Percentiles rank a stretch among this genome's conserved stretches.
Conservation (phyloP, 768 basidiomycete species). For the Suillus ampliporus region DNA sequence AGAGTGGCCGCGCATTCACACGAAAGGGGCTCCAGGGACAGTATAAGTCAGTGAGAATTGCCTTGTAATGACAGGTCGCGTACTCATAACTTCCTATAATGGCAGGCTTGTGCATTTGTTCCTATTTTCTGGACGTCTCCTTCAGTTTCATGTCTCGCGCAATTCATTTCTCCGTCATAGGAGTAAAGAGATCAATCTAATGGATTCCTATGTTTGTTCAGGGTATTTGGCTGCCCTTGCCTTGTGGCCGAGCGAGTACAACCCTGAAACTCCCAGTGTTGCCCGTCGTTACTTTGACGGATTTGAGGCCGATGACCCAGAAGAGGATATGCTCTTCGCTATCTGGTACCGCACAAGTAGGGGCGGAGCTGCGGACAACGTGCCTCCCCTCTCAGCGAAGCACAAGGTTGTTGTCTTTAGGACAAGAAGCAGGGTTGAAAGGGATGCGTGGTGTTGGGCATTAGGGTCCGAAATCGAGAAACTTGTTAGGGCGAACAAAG, state of each 20-base stretch:
- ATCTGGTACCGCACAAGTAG: slow-evolving; percentile 65
- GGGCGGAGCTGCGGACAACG: slow-evolving; percentile 22
- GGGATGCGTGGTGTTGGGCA: slow-evolving; percentile 96
- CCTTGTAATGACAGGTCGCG: not conserved
- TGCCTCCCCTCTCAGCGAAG: slow-evolving; percentile 62
- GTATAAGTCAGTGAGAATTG: slow-evolving; percentile 65
- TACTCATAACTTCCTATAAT: not conserved
- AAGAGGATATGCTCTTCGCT: slow-evolving; percentile 89
- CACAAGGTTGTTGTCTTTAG: slow-evolving; percentile 69
- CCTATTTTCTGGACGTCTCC: slow-evolving; percentile 75
- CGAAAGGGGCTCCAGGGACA: slow-evolving; percentile 73
- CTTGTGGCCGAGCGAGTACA: slow-evolving; percentile 68
- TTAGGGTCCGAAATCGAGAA: slow-evolving; percentile 90
- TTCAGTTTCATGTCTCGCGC: slow-evolving; percentile 71
- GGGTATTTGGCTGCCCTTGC: slow-evolving; percentile 78
- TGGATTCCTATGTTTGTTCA: slow-evolving; percentile 86
- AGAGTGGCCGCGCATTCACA: slow-evolving; percentile 75
- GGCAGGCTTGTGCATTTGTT: slow-evolving; percentile 72
- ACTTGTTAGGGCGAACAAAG: slow-evolving; percentile 62
- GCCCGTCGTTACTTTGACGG: slow-evolving; percentile 90
- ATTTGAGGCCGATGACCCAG: slow-evolving; percentile 83
- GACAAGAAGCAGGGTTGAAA: slow-evolving; percentile 83
- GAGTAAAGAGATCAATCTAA: slow-evolving; percentile 59
- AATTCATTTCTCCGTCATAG: slow-evolving; percentile 61
- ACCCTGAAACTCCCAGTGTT: slow-evolving; percentile 52